phyloP scores from a whole-genome alignment of 257 asterid species.

The Solanum appendiculatum region DNA sequence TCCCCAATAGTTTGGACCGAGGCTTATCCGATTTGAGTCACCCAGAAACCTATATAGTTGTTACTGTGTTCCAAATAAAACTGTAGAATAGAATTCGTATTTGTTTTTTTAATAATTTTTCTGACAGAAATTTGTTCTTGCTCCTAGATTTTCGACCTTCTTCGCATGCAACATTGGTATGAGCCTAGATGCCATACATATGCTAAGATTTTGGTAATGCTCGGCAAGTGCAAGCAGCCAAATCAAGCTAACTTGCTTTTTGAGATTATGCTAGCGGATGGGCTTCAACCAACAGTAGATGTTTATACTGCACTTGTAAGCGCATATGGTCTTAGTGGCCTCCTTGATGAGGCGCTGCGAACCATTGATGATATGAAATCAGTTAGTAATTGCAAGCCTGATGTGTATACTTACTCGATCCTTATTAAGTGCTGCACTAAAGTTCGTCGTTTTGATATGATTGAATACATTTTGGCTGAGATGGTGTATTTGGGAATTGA shows the following conservation, averaged over 20 bases:
- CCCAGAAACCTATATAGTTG: neutral
- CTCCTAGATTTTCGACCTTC: conserved; percentile 68
- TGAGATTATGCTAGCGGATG: conserved; percentile 56
- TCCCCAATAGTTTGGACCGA: neutral
- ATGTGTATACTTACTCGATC: conserved; percentile 69
- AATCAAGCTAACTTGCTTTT: conserved; percentile 56
- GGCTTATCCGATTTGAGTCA: neutral
- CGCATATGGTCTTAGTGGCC: conserved; percentile 60
- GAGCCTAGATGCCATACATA: conserved; percentile 65
- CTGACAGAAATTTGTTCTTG: conserved; percentile 1
- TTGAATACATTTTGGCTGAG: conserved; percentile 40
- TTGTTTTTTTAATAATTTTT: neutral
- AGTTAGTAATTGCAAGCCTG: conserved; percentile 51
- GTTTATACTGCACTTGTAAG: conserved; percentile 77
- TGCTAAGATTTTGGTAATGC: conserved; percentile 71
- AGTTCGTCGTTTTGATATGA: conserved; percentile 40
- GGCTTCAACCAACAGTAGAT: conserved; percentile 64
- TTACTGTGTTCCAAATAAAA: neutral
- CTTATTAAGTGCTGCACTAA: conserved; percentile 62
- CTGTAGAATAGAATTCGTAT: neutral
- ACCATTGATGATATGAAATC: conserved; percentile 55
- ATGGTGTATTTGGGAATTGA: conserved; percentile 58
- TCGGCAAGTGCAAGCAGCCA: conserved; percentile 85
- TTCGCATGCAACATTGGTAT: conserved; percentile 83
- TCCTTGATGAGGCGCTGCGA: conserved; percentile 50